Evolutionary conservation across 129 eudicot genomes (phyloP).

Genomic region (Deinandra increscens): DNA sequence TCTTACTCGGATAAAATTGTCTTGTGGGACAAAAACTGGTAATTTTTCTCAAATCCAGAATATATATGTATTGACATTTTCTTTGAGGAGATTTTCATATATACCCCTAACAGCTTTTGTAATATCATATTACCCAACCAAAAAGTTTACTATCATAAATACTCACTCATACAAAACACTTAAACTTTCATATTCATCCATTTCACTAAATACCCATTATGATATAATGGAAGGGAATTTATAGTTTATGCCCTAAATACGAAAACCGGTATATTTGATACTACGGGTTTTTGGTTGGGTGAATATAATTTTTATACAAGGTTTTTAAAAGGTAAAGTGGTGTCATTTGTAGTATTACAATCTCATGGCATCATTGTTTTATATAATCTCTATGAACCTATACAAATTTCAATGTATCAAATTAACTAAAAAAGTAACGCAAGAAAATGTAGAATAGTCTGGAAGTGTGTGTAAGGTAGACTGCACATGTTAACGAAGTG

Average conservation of each 20-base stretch:
- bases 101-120: too few species aligned
- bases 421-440: background rate
- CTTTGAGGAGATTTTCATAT: background rate
- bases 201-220: too few species aligned
- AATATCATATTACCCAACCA: too few species aligned
- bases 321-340: background rate
- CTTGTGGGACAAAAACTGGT: background rate
- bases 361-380: background rate
- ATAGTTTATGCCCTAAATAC: too few species aligned
- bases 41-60: background rate
- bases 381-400: background rate
- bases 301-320: background rate
- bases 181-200: too few species aligned
- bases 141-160: too few species aligned
- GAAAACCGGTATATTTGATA: too few species aligned
- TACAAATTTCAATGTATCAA: background rate
- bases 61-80: background rate
- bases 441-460: slow-evolving; percentile 4
- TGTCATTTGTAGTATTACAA: background rate
- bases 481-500: background rate
- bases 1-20: background rate
- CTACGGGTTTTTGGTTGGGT: too few species aligned
- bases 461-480: background rate
- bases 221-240: too few species aligned
- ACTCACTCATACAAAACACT: too few species aligned